Evolutionary conservation across 768 basidiomycete species (phyloP).

Genomic region (Lactarius pseudohatsudake): DNA sequence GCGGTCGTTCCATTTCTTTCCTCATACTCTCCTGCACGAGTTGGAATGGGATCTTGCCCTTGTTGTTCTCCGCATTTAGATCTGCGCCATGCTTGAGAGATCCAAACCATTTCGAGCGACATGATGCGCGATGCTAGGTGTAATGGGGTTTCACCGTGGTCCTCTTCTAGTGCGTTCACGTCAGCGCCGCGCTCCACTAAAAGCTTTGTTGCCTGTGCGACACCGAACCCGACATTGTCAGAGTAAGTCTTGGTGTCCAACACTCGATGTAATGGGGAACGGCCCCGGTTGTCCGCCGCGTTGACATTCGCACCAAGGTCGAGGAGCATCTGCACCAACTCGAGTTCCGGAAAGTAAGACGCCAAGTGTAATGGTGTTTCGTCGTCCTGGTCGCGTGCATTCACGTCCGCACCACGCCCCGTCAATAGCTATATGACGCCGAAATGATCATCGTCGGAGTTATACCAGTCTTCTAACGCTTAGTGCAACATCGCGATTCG

Average conservation of each 20-base stretch:
- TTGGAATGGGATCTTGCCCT: not conserved
- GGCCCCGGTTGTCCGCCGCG: too few relatives aligned
- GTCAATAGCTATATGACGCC: too few relatives aligned
- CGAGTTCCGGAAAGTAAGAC: too few relatives aligned
- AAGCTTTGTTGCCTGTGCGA: too few relatives aligned
- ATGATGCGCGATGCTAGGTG: not conserved
- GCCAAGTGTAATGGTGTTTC: not conserved
- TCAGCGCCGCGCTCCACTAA: too few relatives aligned
- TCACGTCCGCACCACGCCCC: not conserved
- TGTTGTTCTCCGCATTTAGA: not conserved
- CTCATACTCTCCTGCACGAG: not conserved
- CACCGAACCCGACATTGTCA: fast-evolving
- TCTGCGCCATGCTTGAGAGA: not conserved
- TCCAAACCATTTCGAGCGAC: not conserved
- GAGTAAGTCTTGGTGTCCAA: too few relatives aligned
- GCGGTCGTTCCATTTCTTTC: not conserved
- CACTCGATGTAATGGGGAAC: not conserved
- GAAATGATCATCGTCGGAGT: too few relatives aligned
- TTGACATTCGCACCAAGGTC: too few relatives aligned
- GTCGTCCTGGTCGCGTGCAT: not conserved
- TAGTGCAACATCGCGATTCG: not conserved
- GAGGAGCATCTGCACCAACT: too few relatives aligned
- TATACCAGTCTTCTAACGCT: too few relatives aligned
- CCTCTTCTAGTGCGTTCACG: not conserved
- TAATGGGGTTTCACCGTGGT: not conserved